Conservation (phyloP, 2,329 filamentous ascomycete genomes). For the Aspergillus calidoustus region DNA sequence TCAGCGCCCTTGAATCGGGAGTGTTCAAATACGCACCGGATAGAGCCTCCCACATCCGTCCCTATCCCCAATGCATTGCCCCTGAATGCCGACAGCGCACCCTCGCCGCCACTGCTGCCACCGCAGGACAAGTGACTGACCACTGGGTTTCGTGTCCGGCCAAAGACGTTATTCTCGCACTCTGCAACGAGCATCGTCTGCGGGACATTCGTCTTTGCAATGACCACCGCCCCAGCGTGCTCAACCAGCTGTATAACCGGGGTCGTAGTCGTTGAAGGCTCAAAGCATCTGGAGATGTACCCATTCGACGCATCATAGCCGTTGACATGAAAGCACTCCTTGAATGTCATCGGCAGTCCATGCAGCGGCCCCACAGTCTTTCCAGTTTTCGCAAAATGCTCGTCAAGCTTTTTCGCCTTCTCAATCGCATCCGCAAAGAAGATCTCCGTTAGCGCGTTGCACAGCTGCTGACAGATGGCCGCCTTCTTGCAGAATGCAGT, state of each 20-base stretch:
- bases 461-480: constrained; percentile 4
- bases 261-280: background rate
- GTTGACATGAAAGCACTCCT: background rate
- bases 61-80: constrained; percentile 36
- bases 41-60: constrained; percentile 31
- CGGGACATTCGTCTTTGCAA: constrained; percentile 33
- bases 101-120: constrained; percentile 35
- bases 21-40: constrained; percentile 8
- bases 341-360: constrained; percentile 6
- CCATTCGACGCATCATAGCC: constrained; percentile 1
- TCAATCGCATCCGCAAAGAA: background rate
- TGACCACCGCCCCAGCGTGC: constrained; percentile 27
- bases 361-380: constrained; percentile 3
- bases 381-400: background rate
- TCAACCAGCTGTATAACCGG: background rate
- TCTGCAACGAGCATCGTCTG: constrained; percentile 32
- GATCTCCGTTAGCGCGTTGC: constrained; percentile 5
- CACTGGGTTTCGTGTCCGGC: constrained; percentile 26
- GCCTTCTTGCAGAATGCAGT: constrained; percentile 6
- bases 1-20: too few species aligned
- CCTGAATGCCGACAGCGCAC: constrained; percentile 35
- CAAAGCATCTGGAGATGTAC: background rate
- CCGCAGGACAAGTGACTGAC: constrained; percentile 24
- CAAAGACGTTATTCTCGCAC: constrained; percentile 28
- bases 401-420: background rate